phyloP scores from a whole-genome alignment of 257 asterid species.

The Penstemon barbatus region DNA sequence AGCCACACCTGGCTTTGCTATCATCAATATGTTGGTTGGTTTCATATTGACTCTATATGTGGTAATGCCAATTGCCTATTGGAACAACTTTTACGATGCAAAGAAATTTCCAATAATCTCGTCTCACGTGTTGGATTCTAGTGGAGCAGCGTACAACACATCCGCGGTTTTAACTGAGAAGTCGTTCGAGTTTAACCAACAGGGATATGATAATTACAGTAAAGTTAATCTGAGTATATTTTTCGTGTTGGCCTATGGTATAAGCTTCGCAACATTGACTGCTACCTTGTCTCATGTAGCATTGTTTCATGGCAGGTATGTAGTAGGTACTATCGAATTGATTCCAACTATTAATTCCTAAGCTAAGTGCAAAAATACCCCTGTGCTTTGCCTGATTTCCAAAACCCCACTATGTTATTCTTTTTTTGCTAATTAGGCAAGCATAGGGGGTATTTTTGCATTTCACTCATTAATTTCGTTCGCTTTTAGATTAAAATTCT shows the following conservation, averaged over 20 bases:
- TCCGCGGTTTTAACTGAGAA: constrained; percentile 39
- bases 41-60: constrained; percentile 47
- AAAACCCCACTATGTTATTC: no score
- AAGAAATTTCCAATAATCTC: constrained; percentile 57
- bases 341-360: no score
- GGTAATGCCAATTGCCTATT: constrained; percentile 49
- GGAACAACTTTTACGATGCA: constrained; percentile 54
- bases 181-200: constrained; percentile 42
- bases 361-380: no score
- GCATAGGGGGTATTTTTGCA: no score
- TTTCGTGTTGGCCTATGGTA: constrained; percentile 52
- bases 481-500: not conserved
- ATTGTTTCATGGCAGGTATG: constrained; percentile 62
- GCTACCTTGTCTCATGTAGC: constrained; percentile 68
- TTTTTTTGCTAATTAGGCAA: no score
- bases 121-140: constrained; percentile 54
- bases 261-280: constrained; percentile 58
- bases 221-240: constrained; percentile 56
- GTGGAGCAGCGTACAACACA: constrained; percentile 51
- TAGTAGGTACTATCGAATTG: no score
- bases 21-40: constrained; percentile 58
- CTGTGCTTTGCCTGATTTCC: no score
- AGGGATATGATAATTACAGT: constrained; percentile 56
- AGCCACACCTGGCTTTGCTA: constrained; percentile 73
- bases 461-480: no score